Evolutionary conservation across 192 early-diverging fungal species (phyloP).

Genomic region (Backusella liffmaniae): DNA sequence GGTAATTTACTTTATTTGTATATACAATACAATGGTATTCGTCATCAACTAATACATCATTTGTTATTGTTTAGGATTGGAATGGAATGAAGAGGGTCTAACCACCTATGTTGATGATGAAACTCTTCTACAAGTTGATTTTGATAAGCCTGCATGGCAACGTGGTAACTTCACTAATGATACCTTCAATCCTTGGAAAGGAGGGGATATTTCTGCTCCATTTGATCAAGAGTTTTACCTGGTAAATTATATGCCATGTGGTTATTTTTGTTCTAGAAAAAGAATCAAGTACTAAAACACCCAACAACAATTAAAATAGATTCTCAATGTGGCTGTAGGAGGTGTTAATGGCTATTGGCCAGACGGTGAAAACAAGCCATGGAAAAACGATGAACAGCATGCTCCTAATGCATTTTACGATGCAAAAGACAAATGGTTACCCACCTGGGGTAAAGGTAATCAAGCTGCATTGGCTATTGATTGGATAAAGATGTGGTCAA

Average conservation of each 20-base stretch:
- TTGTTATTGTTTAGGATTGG: conserved; percentile 43
- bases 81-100: conserved; percentile 54
- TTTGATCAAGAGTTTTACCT: conserved; percentile 64
- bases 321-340: conserved; percentile 63
- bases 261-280: background rate
- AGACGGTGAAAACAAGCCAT: conserved; percentile 51
- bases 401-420: conserved; percentile 57
- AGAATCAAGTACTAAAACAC: background rate
- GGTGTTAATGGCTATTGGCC: conserved; percentile 61
- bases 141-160: conserved; percentile 48
- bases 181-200: conserved; percentile 54
- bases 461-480: conserved; percentile 45
- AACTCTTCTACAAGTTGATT: conserved; percentile 48
- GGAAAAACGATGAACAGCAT: conserved; percentile 46
- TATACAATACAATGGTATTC: too few relatives aligned
- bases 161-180: conserved; percentile 48
- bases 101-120: conserved; percentile 58
- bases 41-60: background rate
- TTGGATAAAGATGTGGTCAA: conserved; percentile 37
- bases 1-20: conserved; percentile 18
- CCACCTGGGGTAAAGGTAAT: conserved; percentile 50
- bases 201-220: conserved; percentile 43
- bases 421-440: conserved; percentile 46
- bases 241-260: conserved; percentile 31
- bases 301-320: conserved; percentile 24